These are phyloP conservation scores for Fusarium chlamydosporum DNA, from an alignment of 2,329 filamentous ascomycete genomes.

Conservation along the genomic window DNA sequence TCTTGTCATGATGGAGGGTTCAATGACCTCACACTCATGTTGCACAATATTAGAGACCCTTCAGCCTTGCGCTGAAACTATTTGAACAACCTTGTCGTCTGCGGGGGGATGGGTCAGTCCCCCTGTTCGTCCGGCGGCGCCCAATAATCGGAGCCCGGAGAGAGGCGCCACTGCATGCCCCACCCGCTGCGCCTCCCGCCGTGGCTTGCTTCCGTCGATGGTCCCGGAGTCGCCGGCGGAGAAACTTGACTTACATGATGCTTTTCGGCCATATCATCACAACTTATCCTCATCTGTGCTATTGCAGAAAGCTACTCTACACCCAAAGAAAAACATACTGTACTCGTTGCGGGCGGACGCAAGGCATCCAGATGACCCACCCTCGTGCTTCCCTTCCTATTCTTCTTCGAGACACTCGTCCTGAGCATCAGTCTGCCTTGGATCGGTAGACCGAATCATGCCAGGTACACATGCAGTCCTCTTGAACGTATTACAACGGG, in stretches of 20 bases:
- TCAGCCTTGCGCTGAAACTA: constrained; percentile 37
- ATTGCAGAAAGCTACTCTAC: constrained; percentile 42
- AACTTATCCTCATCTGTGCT: constrained; percentile 44
- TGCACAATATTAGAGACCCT: constrained; percentile 27
- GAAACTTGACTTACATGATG: constrained; percentile 39
- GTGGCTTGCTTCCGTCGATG: constrained; percentile 50
- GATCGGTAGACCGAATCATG: constrained; percentile 27
- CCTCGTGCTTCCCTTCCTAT: constrained; percentile 18
- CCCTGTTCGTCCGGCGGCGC: constrained; percentile 29
- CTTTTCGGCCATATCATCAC: constrained; percentile 44
- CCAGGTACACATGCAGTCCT: constrained; percentile 22
- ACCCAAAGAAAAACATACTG: constrained; percentile 15
- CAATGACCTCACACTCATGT: constrained; percentile 44
- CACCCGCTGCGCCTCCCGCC: constrained; percentile 52
- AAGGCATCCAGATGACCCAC: constrained; percentile 38
- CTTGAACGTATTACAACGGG: constrained; percentile 8
- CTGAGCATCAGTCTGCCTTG: constrained; percentile 38
- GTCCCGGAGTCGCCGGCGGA: constrained; percentile 51
- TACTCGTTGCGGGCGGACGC: constrained; percentile 14
- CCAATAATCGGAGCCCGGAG: constrained; percentile 42
- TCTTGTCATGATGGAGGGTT: constrained; percentile 38
- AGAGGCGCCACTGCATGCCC: constrained; percentile 46
- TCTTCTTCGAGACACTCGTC: constrained; percentile 22
- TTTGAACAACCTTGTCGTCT: constrained; percentile 31
- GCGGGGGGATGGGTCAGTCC: constrained; percentile 34